phyloP scores from a whole-genome alignment of 1,284 basidiomycete species.

The Moesziomyces aphidis region DNA sequence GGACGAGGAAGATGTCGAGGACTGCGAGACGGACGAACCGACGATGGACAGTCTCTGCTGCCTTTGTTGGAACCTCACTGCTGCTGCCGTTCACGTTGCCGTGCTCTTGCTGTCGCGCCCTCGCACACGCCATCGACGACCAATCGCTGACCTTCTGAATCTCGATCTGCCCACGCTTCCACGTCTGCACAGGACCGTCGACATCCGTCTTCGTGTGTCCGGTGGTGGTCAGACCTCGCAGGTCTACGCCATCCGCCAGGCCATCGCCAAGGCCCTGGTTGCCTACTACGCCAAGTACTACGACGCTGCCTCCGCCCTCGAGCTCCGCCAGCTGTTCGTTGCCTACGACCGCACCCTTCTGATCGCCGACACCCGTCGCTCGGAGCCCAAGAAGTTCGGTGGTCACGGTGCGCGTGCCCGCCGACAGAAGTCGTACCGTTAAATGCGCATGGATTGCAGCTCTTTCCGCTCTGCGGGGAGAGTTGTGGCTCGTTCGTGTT shows the following conservation, averaged over 20 bases:
- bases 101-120: neutral
- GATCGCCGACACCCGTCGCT: constrained; percentile 97
- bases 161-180: neutral
- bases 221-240: constrained; percentile 99
- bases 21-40: no score
- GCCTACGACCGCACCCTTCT: constrained; percentile 79
- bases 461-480: neutral
- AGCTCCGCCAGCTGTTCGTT: constrained; percentile 66
- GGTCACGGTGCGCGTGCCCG: constrained; percentile 68
- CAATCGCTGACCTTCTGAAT: constrained; percentile 11
- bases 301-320: constrained; percentile 89
- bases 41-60: no score
- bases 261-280: constrained; percentile 96
- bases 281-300: constrained; percentile 98
- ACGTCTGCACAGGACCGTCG: constrained; percentile 71
- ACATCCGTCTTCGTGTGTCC: constrained; percentile 98
- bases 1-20: no score
- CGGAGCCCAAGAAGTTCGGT: constrained; percentile 93
- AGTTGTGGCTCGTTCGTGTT: constrained; percentile 18
- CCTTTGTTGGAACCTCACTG: no score
- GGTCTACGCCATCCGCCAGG: constrained; percentile 98
- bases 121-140: neutral
- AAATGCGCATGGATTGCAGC: constrained; percentile 18
- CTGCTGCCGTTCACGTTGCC: no score
- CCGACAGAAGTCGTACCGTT: constrained; percentile 66